Evolutionary conservation across 2,329 filamentous ascomycete species (phyloP).

Genomic region (Cladobotryum protrusum): DNA sequence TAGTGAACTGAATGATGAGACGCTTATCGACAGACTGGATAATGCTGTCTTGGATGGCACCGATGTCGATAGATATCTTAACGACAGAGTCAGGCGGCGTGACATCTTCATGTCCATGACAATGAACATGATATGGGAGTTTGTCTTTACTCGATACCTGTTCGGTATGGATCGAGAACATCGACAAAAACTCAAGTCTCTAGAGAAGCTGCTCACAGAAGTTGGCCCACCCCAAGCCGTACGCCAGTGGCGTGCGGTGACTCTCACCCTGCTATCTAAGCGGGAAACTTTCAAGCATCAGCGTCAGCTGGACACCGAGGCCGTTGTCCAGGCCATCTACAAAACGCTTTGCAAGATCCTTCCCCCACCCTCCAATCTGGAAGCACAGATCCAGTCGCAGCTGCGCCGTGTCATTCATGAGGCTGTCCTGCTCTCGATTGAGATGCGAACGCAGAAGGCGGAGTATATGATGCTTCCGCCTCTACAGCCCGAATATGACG

Average conservation of each 20-base stretch:
- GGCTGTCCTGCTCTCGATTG: constrained; percentile 84
- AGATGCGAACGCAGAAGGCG: constrained; percentile 94
- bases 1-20: constrained; percentile 80
- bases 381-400: constrained; percentile 74
- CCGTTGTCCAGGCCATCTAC: constrained; percentile 82
- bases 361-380: constrained; percentile 75
- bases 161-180: constrained; percentile 99
- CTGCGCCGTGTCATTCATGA: constrained; percentile 81
- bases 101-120: constrained; percentile 98
- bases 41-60: constrained; percentile 91
- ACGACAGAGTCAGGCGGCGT: constrained; percentile 78
- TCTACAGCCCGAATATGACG: constrained; percentile 89
- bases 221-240: constrained; percentile 85
- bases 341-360: constrained; percentile 77
- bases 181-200: constrained; percentile 89
- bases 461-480: constrained; percentile 99
- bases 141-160: constrained; percentile 93
- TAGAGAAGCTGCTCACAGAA: constrained; percentile 87
- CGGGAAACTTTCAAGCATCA: constrained; percentile 75
- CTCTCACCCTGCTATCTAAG: constrained; percentile 78
- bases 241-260: constrained; percentile 94
- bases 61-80: constrained; percentile 82
- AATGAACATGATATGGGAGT: constrained; percentile 99
- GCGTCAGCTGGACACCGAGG: constrained; percentile 84
- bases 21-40: constrained; percentile 88